Base-by-base conservation (phyloP, 108 stramenopile species). In the Pseudonitzschia multiseries region DNA sequence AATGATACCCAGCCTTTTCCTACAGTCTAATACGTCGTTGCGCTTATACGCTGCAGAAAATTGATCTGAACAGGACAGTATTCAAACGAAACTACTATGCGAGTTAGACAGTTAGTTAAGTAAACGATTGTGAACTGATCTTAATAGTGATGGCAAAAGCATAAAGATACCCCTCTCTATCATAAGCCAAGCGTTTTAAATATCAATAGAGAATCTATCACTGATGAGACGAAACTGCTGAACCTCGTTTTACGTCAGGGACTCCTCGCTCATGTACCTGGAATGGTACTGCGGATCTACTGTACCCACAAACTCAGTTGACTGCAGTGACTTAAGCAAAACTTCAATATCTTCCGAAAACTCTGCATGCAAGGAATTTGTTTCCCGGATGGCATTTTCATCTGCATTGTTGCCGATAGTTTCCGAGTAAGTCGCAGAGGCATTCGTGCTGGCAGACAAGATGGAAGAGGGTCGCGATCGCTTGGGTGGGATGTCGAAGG, bases 1-100 rank as follows among this genome's bases (percentile, higher is more conserved):
- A 69, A 77, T 32, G 90, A 91, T 69, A 76, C 41, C 41, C 69
- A 77, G 12, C 88, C 87, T 4, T 88, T 88, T 77, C 85, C 85
- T 4, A 82, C 68, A 0, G 54, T 74, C 6, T 62, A 40, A 62
- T 3, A 2, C 18, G 12, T 14, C 9, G 9, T 48, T 2, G 46
- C 18, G 46, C 12, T 14, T 2, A 14, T 48, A 6, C 36, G 36
- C n/a, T n/a, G n/a, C n/a, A n/a, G n/a, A n/a, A n/a, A n/a, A n/a
- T n/a, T n/a, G n/a, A n/a, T n/a, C n/a, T n/a, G n/a, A n/a, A n/a
- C n/a, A n/a, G n/a, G n/a, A n/a, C n/a, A n/a, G n/a, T n/a, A n/a
- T n/a, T n/a, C n/a, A n/a, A n/a, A n/a, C n/a, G n/a, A n/a, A n/a
- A n/a, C n/a, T n/a, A n/a, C n/a, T n/a, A n/a, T n/a, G n/a, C n/a